A percentile compares a stretch with the other conserved stretches of the same genome.
These are phyloP conservation scores for Malus hybrid DNA, from an alignment of 331 rosid genomes.

Conservation along the genomic window DNA sequence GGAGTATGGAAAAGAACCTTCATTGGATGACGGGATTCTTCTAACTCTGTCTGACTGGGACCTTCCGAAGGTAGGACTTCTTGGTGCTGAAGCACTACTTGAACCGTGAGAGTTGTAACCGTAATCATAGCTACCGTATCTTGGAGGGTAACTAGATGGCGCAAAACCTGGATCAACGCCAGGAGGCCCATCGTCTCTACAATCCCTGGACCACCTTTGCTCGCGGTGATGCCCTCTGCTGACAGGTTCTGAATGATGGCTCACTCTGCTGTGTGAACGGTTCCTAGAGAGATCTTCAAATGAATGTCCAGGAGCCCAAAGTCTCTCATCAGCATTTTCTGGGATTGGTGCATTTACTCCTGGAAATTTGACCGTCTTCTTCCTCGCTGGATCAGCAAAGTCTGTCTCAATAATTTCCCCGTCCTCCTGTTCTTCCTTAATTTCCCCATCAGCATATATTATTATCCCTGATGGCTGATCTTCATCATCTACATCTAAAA, in stretches of 20 bases:
- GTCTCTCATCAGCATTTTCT: slow-evolving; percentile 60
- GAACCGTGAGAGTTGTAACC: neutral
- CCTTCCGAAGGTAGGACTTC: slow-evolving; percentile 33
- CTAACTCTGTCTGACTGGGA: slow-evolving; percentile 44
- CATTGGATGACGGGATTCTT: slow-evolving; percentile 40
- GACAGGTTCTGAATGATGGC: slow-evolving; percentile 31
- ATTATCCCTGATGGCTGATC: slow-evolving; percentile 91
- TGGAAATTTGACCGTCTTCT: slow-evolving; percentile 68
- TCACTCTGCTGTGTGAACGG: slow-evolving; percentile 42
- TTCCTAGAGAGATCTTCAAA: slow-evolving; percentile 40
- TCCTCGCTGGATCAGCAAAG: slow-evolving; percentile 31
- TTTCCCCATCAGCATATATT: slow-evolving; percentile 55
- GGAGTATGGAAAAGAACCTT: slow-evolving; percentile 41
- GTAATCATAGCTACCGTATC: slow-evolving; percentile 41
- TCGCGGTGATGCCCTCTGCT: slow-evolving; percentile 56
- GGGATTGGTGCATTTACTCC: slow-evolving; percentile 92
- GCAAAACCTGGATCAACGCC: slow-evolving; percentile 53
- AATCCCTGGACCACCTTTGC: slow-evolving; percentile 48
- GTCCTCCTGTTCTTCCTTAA: slow-evolving; percentile 63
- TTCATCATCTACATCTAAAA: slow-evolving; percentile 60
- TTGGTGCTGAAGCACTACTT: neutral
- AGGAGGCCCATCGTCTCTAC: slow-evolving; percentile 74
- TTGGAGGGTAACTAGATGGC: slow-evolving; percentile 56
- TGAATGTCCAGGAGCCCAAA: slow-evolving; percentile 52
- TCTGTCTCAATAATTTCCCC: slow-evolving; percentile 74